These are phyloP conservation scores for Pulchroboletus neoregius DNA, from an alignment of 1,284 basidiomycete genomes.

Conservation along the genomic window DNA sequence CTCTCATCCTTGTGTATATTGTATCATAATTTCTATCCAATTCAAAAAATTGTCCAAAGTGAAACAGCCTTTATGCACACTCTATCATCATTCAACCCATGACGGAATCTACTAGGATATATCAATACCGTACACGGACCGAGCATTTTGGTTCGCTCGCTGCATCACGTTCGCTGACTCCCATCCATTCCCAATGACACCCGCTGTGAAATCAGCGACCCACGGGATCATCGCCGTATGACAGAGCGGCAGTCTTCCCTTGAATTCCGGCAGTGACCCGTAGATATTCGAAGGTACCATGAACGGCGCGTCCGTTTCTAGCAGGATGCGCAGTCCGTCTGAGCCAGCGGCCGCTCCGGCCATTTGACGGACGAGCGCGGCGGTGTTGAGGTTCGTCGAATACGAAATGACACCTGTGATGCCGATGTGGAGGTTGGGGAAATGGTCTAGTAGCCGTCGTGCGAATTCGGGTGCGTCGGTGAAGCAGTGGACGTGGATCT, in stretches of 20 bases:
- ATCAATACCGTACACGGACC: conserved; percentile 54
- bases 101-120: background rate
- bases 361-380: conserved; percentile 55
- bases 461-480: conserved; percentile 75
- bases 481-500: conserved; percentile 81
- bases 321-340: conserved; percentile 35
- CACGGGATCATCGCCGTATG: conserved; percentile 81
- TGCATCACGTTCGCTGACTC: conserved; percentile 54
- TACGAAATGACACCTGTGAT: conserved; percentile 82
- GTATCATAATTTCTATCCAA: no score
- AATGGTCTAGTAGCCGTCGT: conserved; percentile 63
- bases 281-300: conserved; percentile 79
- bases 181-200: conserved; percentile 49
- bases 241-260: conserved; percentile 61
- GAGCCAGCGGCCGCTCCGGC: conserved; percentile 12
- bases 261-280: conserved; percentile 47
- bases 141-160: conserved; percentile 63
- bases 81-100: no score
- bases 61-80: no score
- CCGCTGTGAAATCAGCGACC: conserved; percentile 71
- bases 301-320: conserved; percentile 82
- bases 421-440: conserved; percentile 76
- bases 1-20: no score
- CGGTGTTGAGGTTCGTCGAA: conserved; percentile 64
- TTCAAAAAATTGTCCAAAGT: no score